These are phyloP conservation scores for Pseudocercospora fijiensis DNA, from an alignment of 2,329 filamentous ascomycete genomes.

Conservation along the genomic window DNA sequence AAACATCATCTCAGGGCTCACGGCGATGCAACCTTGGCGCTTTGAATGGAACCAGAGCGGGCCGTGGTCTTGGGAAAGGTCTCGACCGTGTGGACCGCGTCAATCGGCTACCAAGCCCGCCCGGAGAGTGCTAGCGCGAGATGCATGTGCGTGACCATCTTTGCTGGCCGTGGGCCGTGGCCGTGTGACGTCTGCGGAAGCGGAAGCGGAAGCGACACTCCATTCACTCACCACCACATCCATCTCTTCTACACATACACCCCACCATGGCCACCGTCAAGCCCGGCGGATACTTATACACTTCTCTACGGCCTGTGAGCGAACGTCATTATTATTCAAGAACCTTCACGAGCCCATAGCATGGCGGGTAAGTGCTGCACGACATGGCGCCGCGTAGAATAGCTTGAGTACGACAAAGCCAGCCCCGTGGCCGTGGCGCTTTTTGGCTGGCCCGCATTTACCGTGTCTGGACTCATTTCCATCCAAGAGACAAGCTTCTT, in stretches of 20 bases:
- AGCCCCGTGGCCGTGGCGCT: conserved; percentile 6
- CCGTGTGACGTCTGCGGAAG: not conserved
- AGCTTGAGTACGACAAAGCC: not conserved
- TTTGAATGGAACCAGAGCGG: not conserved
- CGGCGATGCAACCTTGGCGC: not conserved
- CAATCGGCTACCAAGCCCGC: not conserved
- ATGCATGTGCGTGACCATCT: not conserved
- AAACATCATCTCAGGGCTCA: not conserved
- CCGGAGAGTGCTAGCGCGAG: not conserved
- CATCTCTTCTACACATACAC: not conserved
- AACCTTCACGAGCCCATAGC: not conserved
- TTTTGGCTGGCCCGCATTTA: not conserved
- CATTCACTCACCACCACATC: not conserved
- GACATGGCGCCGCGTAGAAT: not conserved
- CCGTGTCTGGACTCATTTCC: not conserved
- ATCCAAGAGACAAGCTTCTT: not conserved
- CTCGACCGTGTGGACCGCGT: not conserved
- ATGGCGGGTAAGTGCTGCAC: not conserved
- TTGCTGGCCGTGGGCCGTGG: not conserved
- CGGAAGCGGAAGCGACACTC: not conserved
- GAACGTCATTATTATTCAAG: not conserved
- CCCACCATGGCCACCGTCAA: no score
- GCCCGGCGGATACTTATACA: no score
- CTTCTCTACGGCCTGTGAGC: no score
- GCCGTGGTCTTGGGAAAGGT: not conserved